Percentiles rank a stretch among this genome's conserved stretches.
phyloP scores from a whole-genome alignment of 1,284 basidiomycete genomes.

The Pascua guehoae region DNA sequence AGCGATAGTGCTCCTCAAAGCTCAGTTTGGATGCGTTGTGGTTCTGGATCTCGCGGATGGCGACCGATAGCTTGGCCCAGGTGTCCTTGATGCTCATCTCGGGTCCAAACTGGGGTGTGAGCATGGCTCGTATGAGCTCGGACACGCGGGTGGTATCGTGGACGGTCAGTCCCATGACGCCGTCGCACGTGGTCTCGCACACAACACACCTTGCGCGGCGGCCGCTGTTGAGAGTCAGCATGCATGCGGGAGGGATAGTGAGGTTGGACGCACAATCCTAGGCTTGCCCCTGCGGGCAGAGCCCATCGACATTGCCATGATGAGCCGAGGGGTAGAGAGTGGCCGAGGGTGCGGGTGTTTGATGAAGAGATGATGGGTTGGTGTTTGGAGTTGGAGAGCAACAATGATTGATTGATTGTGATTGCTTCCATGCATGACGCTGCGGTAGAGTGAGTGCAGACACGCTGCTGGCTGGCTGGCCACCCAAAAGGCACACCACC shows the following conservation, averaged over 20 bases:
- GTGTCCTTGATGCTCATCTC: conserved; percentile 47
- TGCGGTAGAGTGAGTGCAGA: no score
- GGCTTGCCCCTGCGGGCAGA: conserved; percentile 40
- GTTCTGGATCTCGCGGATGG: conserved; percentile 92
- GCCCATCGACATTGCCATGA: conserved; percentile 35
- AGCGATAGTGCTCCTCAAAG: conserved; percentile 94
- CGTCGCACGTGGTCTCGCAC: neutral
- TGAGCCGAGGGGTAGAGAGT: neutral
- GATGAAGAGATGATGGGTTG: no score
- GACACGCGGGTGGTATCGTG: neutral
- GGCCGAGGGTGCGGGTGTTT: neutral
- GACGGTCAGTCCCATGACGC: neutral
- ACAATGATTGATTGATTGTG: no score
- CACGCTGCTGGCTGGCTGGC: no score
- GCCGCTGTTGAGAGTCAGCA: conserved; percentile 28
- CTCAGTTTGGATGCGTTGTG: conserved; percentile 89
- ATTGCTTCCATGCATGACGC: no score
- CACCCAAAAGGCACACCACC: no score
- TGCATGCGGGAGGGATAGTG: neutral
- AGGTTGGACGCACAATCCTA: conserved; percentile 37
- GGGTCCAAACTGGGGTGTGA: conserved; percentile 31
- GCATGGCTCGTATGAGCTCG: neutral
- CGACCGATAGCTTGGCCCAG: conserved; percentile 51
- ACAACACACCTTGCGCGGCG: conserved; percentile 36
- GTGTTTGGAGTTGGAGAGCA: no score